phyloP scores from a whole-genome alignment of 371 early-diverging fungal genomes.

The Mortierella sp. region DNA sequence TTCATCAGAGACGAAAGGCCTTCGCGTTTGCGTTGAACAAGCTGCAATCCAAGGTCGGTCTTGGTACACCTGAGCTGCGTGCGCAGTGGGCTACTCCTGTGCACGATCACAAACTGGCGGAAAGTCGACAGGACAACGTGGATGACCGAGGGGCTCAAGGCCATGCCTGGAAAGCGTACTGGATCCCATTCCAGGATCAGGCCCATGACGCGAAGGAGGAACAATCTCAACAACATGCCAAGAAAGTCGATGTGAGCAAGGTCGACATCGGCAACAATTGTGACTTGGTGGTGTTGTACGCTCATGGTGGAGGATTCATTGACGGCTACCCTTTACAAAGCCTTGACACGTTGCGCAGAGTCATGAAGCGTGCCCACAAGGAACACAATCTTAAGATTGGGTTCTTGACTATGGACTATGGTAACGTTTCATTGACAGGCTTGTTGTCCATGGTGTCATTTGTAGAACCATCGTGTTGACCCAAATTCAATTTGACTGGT shows the following conservation, averaged over 20 bases:
- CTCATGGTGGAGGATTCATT: conserved; percentile 27
- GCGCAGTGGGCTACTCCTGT: conserved; percentile 6
- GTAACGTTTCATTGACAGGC: no score
- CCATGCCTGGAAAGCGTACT: conserved; percentile 14
- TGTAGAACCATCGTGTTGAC: no score
- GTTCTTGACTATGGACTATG: conserved; percentile 60
- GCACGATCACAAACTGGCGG: neutral
- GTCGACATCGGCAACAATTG: conserved; percentile 8
- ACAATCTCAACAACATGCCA: neutral
- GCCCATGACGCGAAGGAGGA: neutral
- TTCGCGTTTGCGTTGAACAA: conserved; percentile 1
- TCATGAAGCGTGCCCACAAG: conserved; percentile 55
- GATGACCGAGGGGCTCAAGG: conserved; percentile 9
- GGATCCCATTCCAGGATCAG: conserved; percentile 21
- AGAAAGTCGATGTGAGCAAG: conserved; percentile 1
- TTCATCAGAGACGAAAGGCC: neutral
- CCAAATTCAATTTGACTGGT: neutral
- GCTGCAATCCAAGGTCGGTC: neutral
- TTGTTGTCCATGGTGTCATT: no score
- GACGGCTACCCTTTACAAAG: conserved; percentile 14
- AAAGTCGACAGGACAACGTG: neutral
- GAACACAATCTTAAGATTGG: conserved; percentile 56
- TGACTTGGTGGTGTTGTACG: conserved; percentile 9
- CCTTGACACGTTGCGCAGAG: conserved; percentile 6
- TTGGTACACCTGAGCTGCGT: conserved; percentile 7